Base-by-base conservation (phyloP, 1,139 yeast genomes). In the Suzukiozyma palmioleophila region DNA sequence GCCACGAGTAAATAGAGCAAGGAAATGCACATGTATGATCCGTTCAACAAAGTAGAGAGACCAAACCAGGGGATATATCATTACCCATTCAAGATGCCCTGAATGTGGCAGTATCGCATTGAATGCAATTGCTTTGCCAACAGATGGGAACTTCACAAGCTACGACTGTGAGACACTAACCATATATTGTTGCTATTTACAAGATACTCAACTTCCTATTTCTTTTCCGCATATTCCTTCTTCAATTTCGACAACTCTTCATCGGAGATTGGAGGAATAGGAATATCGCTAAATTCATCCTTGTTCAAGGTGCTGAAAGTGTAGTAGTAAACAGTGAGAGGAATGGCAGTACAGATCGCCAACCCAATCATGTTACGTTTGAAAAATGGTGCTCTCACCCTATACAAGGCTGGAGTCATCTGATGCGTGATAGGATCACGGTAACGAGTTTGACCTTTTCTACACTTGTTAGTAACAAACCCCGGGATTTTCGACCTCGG, bases 351-450 rank as follows among this genome's bases (percentile, higher is more conserved):
- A 16, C 86, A 68, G 0, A 75, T 60, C 14, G 70, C 69, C 40
- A 90, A 77, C 0, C 81, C 77, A 15, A 77, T 63, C 57, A 84
- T 74, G 60, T 90, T 90, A 54, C 75, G 80, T 75, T 81, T 77
- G 65, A 89, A 84, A 57, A 77, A 90, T 32, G 96, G 97, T 42
- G 76, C 73, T 59, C 97, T 77, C 36, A 96, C 96, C 51, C 97
- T 73, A 52, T 87, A 71, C 70, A 90, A 81, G 8, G 96, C 96
- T 14, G 96, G 96, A 2, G 96, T 86, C 89, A 89, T 89, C 58
- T 85, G 85, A 65, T 81, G 84, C 16, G 95, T 86, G 54, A 72
- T 70, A 39, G 81, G 84, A 62, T 85, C 87, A 57, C 85, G 84
- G 62, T 87, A 88, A 45, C 60, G 57, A 40, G 50, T 55, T 41